A percentile compares a stretch with the other conserved stretches of the same genome.
Conservation (phyloP, 345 rosid genomes). For the Triadica sebifera region DNA sequence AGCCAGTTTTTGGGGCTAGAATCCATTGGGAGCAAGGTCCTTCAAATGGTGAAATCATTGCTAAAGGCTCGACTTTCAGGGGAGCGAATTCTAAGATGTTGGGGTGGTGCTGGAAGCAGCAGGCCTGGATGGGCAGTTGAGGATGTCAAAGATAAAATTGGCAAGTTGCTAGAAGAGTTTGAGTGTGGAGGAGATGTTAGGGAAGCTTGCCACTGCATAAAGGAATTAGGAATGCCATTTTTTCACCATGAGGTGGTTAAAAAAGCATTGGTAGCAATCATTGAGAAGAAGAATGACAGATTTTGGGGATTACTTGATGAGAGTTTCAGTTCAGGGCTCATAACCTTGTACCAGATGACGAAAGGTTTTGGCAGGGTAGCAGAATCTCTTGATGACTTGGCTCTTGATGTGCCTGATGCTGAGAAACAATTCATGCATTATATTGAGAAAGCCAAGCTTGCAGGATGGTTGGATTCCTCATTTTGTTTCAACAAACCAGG, state of each 20-base stretch:
- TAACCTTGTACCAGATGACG: conserved; percentile 71
- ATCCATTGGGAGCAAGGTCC: conserved; percentile 55
- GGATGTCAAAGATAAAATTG: conserved; percentile 72
- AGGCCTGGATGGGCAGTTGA: conserved; percentile 62
- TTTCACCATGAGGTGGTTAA: conserved; percentile 86
- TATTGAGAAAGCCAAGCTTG: conserved; percentile 58
- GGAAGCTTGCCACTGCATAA: conserved; percentile 78
- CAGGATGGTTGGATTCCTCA: conserved; percentile 68
- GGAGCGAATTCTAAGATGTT: conserved; percentile 76
- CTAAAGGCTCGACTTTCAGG: conserved; percentile 74
- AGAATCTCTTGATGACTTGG: conserved; percentile 73
- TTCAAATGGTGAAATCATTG: conserved; percentile 71
- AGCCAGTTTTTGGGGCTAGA: conserved; percentile 47
- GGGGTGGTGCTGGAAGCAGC: conserved; percentile 77
- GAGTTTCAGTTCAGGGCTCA: conserved; percentile 64
- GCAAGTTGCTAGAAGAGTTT: conserved; percentile 71
- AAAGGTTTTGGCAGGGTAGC: conserved; percentile 70
- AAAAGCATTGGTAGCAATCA: conserved; percentile 54
- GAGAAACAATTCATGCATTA: conserved; percentile 43
- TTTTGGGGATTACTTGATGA: conserved; percentile 53
- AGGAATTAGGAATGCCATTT: conserved; percentile 83
- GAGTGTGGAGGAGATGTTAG: conserved; percentile 67
- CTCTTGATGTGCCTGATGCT: conserved; percentile 82
- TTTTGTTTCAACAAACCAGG: conserved; percentile 36
- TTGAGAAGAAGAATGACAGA: conserved; percentile 61